These are phyloP conservation scores for Vickermania ingenoplastis DNA, from an alignment of 208 protist genomes.

Conservation along the genomic window DNA sequence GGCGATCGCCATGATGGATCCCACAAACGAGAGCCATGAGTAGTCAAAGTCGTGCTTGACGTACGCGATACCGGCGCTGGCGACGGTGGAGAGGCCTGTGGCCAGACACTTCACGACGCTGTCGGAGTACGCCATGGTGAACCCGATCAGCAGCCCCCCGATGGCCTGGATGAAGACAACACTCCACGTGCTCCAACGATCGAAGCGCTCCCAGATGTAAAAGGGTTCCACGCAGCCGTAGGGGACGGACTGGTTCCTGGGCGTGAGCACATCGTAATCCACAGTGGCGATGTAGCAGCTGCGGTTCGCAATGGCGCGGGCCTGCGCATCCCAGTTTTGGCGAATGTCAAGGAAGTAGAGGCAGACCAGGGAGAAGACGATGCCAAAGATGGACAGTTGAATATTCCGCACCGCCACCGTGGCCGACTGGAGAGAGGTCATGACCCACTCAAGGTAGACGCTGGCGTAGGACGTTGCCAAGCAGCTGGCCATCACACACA, in stretches of 20 bases:
- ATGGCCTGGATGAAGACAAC: slow-evolving; percentile 66
- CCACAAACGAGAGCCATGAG: slow-evolving; percentile 26
- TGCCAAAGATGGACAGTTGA: slow-evolving; percentile 68
- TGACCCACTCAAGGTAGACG: slow-evolving; percentile 83
- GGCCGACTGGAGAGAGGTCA: slow-evolving; percentile 55
- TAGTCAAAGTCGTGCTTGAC: neutral
- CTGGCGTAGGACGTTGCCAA: slow-evolving; percentile 66
- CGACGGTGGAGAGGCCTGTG: slow-evolving; percentile 59
- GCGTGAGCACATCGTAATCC: neutral
- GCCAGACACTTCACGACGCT: slow-evolving; percentile 85
- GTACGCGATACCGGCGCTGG: slow-evolving; percentile 37
- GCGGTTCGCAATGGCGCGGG: slow-evolving; percentile 7
- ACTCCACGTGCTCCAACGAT: slow-evolving; percentile 33
- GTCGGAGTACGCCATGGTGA: slow-evolving; percentile 80
- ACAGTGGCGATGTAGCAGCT: slow-evolving; percentile 10
- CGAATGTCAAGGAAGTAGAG: slow-evolving; percentile 58
- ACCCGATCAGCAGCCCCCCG: slow-evolving; percentile 68
- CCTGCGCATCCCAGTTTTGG: slow-evolving; percentile 17
- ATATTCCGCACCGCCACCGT: slow-evolving; percentile 74
- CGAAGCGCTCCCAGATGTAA: slow-evolving; percentile 55
- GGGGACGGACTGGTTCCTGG: neutral
- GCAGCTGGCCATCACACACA: slow-evolving; percentile 1
- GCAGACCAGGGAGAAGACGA: slow-evolving; percentile 44
- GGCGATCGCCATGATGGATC: slow-evolving; percentile 34
- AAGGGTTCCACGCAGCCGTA: slow-evolving; percentile 31